Evolutionary conservation across 1,284 basidiomycete genomes (phyloP), one percentile per base, ranked within the genome.

Genomic region (Somion occarium): DNA sequence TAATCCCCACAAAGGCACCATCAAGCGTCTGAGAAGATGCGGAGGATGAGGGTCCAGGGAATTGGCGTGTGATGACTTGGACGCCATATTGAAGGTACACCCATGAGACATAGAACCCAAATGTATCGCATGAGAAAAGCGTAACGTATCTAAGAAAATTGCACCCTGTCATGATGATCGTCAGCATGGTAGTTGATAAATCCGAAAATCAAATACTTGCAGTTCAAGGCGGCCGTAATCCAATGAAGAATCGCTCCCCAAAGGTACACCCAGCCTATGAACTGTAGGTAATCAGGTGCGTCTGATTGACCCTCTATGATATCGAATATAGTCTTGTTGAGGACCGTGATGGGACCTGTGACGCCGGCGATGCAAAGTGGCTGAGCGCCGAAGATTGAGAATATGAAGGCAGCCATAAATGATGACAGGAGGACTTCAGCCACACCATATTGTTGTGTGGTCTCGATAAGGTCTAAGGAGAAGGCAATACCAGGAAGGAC

Each of bases 231-330:
- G 2, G 95, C 91, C 5, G 90, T 88, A 44, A 93, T 66, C 83
- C 91, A 96, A 64, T 98, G 95, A 52, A 96, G 76, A 41, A 94
- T 93, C 0, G 95, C 94, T 12, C 83, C 91, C 94, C 95, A 97
- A 1, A 96, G 76, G 64, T 93, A 91, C 0, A 93, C 87, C 93
- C 93, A 96, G 13, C 90, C 90, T 18, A 94, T 80, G 61, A 96
- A 95, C 51, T 91, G 88, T 5, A 94, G 77, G 61, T 93, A 95
- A 57, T 82, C 69, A 4, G 89, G 89, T 5, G 82, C 73, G 55
- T 85, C 73, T 5, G 73, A 58, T 52, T 75, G 73, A 15, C 70
- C 72, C 57, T 78, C 64, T 50, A 93, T 73, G 53, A 95, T 93
- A 61, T 88, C 78, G 65, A 80, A 94, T 45, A 95, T 92, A 3